Conservation (phyloP, 768 basidiomycete species). For the Suillus alpinus region DNA sequence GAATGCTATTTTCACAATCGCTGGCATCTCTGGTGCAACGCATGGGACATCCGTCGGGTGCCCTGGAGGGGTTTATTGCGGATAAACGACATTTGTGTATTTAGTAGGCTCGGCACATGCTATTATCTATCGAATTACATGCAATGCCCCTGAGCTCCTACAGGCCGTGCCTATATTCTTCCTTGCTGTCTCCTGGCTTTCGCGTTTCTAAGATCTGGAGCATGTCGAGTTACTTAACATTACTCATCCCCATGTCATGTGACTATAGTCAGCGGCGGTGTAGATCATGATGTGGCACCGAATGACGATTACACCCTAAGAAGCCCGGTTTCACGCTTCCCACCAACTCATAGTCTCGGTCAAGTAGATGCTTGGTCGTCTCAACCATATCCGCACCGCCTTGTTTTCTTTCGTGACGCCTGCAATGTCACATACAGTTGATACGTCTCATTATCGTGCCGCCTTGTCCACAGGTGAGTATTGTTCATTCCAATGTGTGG, state of each 20-base stretch:
- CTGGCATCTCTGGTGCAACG: conserved; percentile 18
- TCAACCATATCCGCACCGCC: conserved; percentile 20
- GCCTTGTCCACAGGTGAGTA: conserved; percentile 35
- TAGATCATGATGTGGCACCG: background rate
- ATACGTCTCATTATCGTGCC: conserved; percentile 38
- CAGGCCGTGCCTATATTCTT: no score
- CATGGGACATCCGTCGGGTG: conserved; percentile 22
- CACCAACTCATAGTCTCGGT: background rate
- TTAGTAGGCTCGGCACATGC: no score
- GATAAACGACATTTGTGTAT: background rate
- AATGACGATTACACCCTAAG: background rate
- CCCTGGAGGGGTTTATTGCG: conserved; percentile 21
- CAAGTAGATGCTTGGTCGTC: conserved; percentile 21
- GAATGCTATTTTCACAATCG: conserved; percentile 24
- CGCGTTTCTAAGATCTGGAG: no score
- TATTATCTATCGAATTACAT: no score
- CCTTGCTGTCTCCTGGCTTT: no score
- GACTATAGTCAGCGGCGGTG: no score
- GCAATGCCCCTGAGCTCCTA: no score
- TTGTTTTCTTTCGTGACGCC: conserved; percentile 22
- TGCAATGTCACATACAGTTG: conserved; percentile 21
- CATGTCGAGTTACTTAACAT: no score
- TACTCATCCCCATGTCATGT: no score
- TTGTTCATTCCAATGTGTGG: conserved; percentile 6
- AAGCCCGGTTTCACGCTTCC: background rate